Conservation (phyloP, 2,329 filamentous ascomycete genomes). For the Cladosporium halotolerans region DNA sequence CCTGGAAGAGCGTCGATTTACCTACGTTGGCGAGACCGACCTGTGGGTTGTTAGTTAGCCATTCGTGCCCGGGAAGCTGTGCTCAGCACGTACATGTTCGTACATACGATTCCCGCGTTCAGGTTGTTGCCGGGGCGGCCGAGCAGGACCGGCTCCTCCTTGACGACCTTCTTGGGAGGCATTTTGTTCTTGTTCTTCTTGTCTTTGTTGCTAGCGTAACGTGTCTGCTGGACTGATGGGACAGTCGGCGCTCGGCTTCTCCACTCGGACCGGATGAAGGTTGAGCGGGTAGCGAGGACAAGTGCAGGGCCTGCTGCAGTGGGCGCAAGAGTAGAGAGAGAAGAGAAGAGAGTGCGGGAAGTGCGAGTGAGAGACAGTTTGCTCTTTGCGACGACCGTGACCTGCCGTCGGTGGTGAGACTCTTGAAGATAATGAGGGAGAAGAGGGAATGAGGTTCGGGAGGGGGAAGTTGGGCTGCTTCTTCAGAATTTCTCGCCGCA, state of each 20-base stretch:
- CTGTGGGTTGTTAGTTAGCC: constrained; percentile 49
- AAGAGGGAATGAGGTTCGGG: constrained; percentile 1
- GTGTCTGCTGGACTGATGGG: constrained; percentile 15
- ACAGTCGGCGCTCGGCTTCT: constrained; percentile 12
- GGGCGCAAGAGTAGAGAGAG: constrained; percentile 13
- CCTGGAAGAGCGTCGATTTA: constrained; percentile 99
- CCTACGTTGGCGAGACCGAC: constrained; percentile 98
- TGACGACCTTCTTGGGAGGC: constrained; percentile 87
- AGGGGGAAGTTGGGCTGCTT: background rate
- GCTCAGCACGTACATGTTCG: constrained; percentile 28
- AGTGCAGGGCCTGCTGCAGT: constrained; percentile 32
- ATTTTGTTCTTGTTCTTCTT: constrained; percentile 56
- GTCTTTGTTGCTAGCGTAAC: constrained; percentile 45
- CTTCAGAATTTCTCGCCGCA: background rate
- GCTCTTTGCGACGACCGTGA: constrained; percentile 24
- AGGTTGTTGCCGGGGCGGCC: constrained; percentile 95
- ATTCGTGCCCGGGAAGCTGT: constrained; percentile 27
- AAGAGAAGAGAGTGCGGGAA: constrained; percentile 23
- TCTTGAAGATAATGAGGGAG: background rate
- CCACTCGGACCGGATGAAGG: constrained; percentile 3
- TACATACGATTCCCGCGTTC: constrained; percentile 96
- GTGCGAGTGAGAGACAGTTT: constrained; percentile 25
- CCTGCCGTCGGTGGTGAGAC: constrained; percentile 20
- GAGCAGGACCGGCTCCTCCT: constrained; percentile 93
- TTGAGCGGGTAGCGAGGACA: constrained; percentile 6